Evolutionary conservation across 2,329 filamentous ascomycete species (phyloP).

Genomic region (Aschersonia sp.): DNA sequence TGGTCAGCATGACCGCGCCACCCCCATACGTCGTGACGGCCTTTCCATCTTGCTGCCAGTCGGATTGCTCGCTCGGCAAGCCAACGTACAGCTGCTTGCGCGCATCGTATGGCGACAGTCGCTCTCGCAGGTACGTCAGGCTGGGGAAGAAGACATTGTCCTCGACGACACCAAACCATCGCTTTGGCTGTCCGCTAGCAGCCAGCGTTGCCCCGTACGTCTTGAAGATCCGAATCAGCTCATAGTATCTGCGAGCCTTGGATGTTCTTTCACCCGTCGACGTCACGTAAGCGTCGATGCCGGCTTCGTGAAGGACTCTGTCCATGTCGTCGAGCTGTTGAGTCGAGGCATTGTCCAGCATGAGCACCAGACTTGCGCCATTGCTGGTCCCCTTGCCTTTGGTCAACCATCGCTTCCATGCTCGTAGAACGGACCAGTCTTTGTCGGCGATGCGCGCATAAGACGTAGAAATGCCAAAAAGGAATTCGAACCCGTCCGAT

Average conservation of each 20-base stretch:
- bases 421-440: slow-evolving; percentile 22
- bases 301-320: slow-evolving; percentile 16
- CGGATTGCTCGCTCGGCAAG: slow-evolving; percentile 25
- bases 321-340: slow-evolving; percentile 17
- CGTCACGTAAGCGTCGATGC: slow-evolving; percentile 24
- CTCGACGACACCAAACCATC: slow-evolving; percentile 28
- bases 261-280: slow-evolving; percentile 17
- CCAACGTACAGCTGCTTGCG: slow-evolving; percentile 23
- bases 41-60: slow-evolving; percentile 25
- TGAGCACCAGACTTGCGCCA: slow-evolving; percentile 26
- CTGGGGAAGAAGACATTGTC: slow-evolving; percentile 32
- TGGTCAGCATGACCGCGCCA: slow-evolving; percentile 27
- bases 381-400: slow-evolving; percentile 23
- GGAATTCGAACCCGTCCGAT: slow-evolving; percentile 23
- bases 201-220: slow-evolving; percentile 17
- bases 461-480: slow-evolving; percentile 30
- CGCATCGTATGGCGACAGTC: slow-evolving; percentile 19
- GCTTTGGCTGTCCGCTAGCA: slow-evolving; percentile 20
- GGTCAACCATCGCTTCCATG: slow-evolving; percentile 32
- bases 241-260: slow-evolving; percentile 19
- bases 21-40: slow-evolving; percentile 26
- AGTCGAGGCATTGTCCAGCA: slow-evolving; percentile 22
- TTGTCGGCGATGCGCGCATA: slow-evolving; percentile 23
- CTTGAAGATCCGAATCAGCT: slow-evolving; percentile 20
- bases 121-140: slow-evolving; percentile 21